These are phyloP conservation scores for Xylaria bambusicola DNA, from an alignment of 495 filamentous ascomycete genomes.

Conservation along the genomic window DNA sequence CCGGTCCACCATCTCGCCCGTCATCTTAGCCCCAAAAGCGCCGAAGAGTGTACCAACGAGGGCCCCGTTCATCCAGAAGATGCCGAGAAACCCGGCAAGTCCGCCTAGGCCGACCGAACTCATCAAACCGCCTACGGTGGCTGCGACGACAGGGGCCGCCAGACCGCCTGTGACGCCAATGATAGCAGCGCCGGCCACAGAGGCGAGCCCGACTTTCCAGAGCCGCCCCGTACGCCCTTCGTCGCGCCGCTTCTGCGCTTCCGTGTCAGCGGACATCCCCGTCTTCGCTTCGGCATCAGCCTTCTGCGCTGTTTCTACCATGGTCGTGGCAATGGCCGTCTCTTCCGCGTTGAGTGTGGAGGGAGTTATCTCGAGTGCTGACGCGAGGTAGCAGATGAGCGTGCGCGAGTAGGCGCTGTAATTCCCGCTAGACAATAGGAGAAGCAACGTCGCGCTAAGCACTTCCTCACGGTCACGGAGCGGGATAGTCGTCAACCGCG, in stretches of 20 bases:
- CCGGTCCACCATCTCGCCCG: conserved; percentile 76
- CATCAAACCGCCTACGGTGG: conserved; percentile 85
- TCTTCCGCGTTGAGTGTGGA: conserved; percentile 65
- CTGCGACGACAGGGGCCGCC: conserved; percentile 83
- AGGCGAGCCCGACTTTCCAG: conserved; percentile 88
- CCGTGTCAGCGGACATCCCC: conserved; percentile 67
- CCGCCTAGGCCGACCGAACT: conserved; percentile 82
- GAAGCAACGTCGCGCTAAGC: conserved; percentile 63
- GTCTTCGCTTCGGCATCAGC: conserved; percentile 34
- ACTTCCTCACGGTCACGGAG: conserved; percentile 46
- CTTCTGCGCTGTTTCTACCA: conserved; percentile 56
- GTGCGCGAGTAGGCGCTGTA: conserved; percentile 73
- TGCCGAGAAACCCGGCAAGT: conserved; percentile 78
- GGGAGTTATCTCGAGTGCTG: conserved; percentile 63
- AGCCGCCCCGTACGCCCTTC: conserved; percentile 62
- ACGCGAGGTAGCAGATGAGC: conserved; percentile 63
- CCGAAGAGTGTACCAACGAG: conserved; percentile 86
- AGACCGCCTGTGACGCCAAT: conserved; percentile 88
- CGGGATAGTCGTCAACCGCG: conserved; percentile 40
- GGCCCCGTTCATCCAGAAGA: conserved; percentile 77
- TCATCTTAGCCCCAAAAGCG: conserved; percentile 86
- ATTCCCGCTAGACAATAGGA: conserved; percentile 69
- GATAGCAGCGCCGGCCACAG: conserved; percentile 81
- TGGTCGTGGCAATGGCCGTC: conserved; percentile 67
- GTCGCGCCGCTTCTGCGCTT: conserved; percentile 65